phyloP scores from a whole-genome alignment of 179 eudicot genomes.

The Corrigiola litoralis region DNA sequence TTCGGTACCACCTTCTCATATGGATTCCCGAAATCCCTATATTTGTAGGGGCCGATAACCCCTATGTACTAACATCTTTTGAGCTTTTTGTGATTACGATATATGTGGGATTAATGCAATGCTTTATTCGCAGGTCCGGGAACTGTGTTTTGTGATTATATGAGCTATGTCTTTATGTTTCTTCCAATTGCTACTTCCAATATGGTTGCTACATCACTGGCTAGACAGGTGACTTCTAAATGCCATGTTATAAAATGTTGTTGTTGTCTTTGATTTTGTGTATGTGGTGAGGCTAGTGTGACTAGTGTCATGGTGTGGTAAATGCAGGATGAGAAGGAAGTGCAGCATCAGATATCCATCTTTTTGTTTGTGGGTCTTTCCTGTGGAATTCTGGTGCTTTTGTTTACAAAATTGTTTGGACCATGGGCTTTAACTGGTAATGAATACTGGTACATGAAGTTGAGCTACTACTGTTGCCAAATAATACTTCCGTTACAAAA shows the following conservation, averaged over 20 bases:
- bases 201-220: constrained; percentile 96
- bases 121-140: constrained; percentile 70
- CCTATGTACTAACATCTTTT: neutral
- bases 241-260: neutral
- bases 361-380: constrained; percentile 78
- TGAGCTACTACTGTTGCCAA: neutral
- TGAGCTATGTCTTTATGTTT: constrained; percentile 90
- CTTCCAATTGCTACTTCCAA: constrained; percentile 97
- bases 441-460: constrained; percentile 18
- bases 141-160: constrained; percentile 87
- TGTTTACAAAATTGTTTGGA: constrained; percentile 60
- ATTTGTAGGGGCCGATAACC: neutral
- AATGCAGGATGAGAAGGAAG: constrained; percentile 80
- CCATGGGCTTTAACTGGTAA: constrained; percentile 76
- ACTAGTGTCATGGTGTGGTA: neutral
- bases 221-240: constrained; percentile 51
- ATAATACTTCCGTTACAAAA: no score
- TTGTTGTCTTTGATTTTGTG: constrained; percentile 5
- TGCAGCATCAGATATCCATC: constrained; percentile 89
- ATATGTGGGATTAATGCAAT: constrained; percentile 12
- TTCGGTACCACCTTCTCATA: no score
- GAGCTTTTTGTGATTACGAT: neutral
- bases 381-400: constrained; percentile 72
- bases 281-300: neutral
- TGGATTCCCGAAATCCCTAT: no score